Conservation (phyloP, 2,329 filamentous ascomycete genomes). For the Xylariaceae sp. region DNA sequence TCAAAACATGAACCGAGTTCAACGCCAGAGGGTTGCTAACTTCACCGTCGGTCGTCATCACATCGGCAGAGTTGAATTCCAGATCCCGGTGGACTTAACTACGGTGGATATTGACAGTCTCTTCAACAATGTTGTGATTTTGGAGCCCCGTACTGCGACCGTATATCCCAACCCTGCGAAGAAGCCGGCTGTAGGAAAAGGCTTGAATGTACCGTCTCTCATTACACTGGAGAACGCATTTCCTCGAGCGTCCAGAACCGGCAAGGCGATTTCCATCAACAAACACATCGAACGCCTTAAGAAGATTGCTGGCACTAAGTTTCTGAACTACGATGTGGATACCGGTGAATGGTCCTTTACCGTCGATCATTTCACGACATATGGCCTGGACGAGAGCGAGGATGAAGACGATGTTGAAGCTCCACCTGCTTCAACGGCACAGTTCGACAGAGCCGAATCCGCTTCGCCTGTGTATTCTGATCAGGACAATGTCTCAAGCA, state of each 20-base stretch:
- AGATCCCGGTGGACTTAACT: constrained; percentile 76
- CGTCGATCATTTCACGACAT: constrained; percentile 96
- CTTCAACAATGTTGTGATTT: constrained; percentile 68
- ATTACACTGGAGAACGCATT: constrained; percentile 91
- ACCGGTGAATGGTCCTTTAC: constrained; percentile 87
- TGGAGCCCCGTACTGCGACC: constrained; percentile 75
- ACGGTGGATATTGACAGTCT: constrained; percentile 77
- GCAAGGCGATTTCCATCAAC: constrained; percentile 61
- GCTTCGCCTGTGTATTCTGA: constrained; percentile 28
- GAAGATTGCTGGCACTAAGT: constrained; percentile 74
- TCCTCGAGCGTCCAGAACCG: constrained; percentile 66
- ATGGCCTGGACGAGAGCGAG: constrained; percentile 76
- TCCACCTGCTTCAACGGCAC: constrained; percentile 31
- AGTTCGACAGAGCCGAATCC: constrained; percentile 20
- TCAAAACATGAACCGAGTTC: constrained; percentile 71
- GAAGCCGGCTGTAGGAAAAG: constrained; percentile 82
- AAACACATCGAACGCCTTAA: constrained; percentile 82
- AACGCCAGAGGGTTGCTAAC: constrained; percentile 68
- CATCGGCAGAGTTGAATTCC: constrained; percentile 79
- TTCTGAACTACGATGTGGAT: constrained; percentile 72
- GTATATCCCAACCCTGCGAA: constrained; percentile 74
- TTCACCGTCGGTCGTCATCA: constrained; percentile 81
- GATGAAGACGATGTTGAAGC: constrained; percentile 67
- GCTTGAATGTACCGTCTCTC: constrained; percentile 83
- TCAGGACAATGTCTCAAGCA: constrained; percentile 56